Percentiles rank a stretch among this genome's conserved stretches.
Evolutionary conservation across 1,139 yeast species (phyloP).

Genomic region (Kodamaea anthophila): DNA sequence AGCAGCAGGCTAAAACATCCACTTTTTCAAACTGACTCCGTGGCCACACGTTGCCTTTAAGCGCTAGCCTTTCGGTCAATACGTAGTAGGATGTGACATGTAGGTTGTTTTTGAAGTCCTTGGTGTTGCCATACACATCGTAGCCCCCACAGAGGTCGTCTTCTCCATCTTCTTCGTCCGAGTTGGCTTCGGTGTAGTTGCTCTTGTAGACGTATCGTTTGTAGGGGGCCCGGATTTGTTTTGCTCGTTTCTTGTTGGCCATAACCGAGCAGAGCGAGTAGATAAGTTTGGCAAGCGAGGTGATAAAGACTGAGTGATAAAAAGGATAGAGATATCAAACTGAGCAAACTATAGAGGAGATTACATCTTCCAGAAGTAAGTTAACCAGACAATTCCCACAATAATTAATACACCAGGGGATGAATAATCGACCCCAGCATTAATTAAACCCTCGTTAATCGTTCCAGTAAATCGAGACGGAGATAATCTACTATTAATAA

Average conservation of each 20-base stretch:
- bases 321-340: no score
- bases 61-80: conserved; percentile 17
- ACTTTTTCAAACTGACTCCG: conserved; percentile 40
- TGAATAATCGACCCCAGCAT: no score
- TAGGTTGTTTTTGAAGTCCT: conserved; percentile 22
- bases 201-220: conserved; percentile 69
- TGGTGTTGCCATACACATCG: conserved; percentile 19
- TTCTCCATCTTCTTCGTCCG: conserved; percentile 33
- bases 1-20: conserved; percentile 35
- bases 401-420: no score
- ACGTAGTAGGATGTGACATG: conserved; percentile 33
- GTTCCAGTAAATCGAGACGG: no score
- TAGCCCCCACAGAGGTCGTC: conserved; percentile 9
- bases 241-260: conserved; percentile 84
- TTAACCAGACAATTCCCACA: no score
- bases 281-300: no score
- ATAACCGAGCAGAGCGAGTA: no score
- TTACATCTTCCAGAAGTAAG: no score
- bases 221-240: conserved; percentile 72
- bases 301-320: no score
- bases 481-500: no score
- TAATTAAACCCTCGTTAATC: no score
- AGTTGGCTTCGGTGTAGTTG: conserved; percentile 27
- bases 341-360: no score
- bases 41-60: conserved; percentile 33